A percentile compares a stretch with the other conserved stretches of the same genome.
These are phyloP conservation scores for Limonium bicolor DNA, from an alignment of 148 eudicot species.

Conservation along the genomic window DNA sequence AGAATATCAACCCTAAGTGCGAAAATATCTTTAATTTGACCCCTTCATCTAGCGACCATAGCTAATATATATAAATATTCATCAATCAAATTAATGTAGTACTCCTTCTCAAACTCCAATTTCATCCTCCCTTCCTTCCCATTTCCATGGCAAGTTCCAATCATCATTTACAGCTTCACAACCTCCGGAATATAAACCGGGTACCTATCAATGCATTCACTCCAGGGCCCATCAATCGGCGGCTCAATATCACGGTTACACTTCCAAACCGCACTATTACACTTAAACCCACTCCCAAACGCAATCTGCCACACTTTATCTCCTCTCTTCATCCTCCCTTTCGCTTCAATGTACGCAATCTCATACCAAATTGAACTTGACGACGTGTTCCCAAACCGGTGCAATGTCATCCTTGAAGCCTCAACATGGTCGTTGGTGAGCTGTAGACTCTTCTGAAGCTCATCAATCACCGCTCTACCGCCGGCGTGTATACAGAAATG, in stretches of 20 bases:
- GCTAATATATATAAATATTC: too few species aligned
- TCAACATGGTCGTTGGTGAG: conserved; percentile 16
- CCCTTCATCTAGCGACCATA: too few species aligned
- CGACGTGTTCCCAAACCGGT: conserved; percentile 20
- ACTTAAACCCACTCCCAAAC: conserved; percentile 20
- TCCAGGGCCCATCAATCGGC: conserved; percentile 13
- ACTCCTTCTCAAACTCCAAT: too few species aligned
- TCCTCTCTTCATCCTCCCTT: conserved; percentile 17
- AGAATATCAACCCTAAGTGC: too few species aligned
- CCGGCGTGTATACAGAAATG: too few species aligned
- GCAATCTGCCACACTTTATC: conserved; percentile 19
- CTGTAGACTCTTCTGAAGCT: conserved; percentile 12
- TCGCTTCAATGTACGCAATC: conserved; percentile 14
- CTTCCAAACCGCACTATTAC: conserved; percentile 21
- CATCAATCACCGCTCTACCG: conserved; percentile 22
- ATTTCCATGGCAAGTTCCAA: too few species aligned
- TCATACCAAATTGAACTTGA: conserved; percentile 22
- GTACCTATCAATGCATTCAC: conserved; percentile 13
- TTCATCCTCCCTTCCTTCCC: too few species aligned
- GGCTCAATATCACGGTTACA: conserved; percentile 9
- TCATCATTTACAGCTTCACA: conserved; percentile 6
- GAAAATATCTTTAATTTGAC: too few species aligned
- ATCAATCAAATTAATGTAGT: too few species aligned
- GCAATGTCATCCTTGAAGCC: conserved; percentile 23
- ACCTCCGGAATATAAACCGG: conserved; percentile 14